These are phyloP conservation scores for Hydnum rufescens DNA, from an alignment of 768 basidiomycete genomes.

Conservation along the genomic window DNA sequence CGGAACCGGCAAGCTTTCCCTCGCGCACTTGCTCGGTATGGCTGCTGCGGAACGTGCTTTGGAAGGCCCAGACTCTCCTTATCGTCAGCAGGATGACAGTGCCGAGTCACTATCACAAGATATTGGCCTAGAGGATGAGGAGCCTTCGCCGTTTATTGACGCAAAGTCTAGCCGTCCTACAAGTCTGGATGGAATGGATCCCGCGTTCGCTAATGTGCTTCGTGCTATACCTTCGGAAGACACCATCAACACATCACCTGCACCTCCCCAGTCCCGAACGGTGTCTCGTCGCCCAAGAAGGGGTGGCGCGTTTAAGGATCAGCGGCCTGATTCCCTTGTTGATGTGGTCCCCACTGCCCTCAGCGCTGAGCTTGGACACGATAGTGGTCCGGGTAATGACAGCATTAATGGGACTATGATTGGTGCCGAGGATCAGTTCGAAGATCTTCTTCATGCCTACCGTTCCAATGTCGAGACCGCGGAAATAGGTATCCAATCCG, in stretches of 20 bases:
- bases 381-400: slow-evolving; percentile 13
- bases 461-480: slow-evolving; percentile 16
- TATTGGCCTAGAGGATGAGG: slow-evolving; percentile 5
- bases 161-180: slow-evolving; percentile 20
- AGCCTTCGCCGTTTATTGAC: slow-evolving; percentile 9
- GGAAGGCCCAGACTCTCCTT: not conserved
- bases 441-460: not conserved
- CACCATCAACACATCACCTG: not conserved
- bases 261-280: not conserved
- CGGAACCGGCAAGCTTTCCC: slow-evolving; percentile 20
- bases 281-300: not conserved
- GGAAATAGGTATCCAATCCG: slow-evolving; percentile 31
- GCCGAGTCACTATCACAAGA: not conserved
- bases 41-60: slow-evolving; percentile 21
- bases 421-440: slow-evolving; percentile 15
- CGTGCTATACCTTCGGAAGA: slow-evolving; percentile 10
- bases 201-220: slow-evolving; percentile 61
- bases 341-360: not conserved
- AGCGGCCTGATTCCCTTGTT: not conserved
- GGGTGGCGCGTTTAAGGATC: not conserved
- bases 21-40: slow-evolving; percentile 42
- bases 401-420: slow-evolving; percentile 15
- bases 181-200: slow-evolving; percentile 76
- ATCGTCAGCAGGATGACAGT: not conserved
- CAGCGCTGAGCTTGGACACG: not conserved